A percentile compares a stretch with the other conserved stretches of the same genome.
Evolutionary conservation across 2,329 filamentous ascomycete genomes (phyloP).

Genomic region (Fusarium udum): DNA sequence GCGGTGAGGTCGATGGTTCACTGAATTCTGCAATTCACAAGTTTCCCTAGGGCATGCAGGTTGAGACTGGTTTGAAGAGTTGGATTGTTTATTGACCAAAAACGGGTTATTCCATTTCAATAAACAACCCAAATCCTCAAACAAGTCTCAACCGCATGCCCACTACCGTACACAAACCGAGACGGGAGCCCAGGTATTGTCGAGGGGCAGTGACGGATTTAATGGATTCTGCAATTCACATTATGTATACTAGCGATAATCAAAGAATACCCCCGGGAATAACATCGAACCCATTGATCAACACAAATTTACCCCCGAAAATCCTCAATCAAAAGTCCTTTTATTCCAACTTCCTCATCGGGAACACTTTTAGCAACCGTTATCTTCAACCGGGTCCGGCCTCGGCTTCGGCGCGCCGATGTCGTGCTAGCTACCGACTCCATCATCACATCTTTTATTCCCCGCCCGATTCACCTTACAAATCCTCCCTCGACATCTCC

Average conservation of each 20-base stretch:
- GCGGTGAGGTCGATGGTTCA: too few relatives aligned
- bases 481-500: background rate
- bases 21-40: too few relatives aligned
- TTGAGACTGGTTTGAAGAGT: too few relatives aligned
- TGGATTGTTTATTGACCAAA: conserved; percentile 49
- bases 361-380: conserved; percentile 4
- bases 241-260: background rate
- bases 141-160: conserved; percentile 43
- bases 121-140: conserved; percentile 56
- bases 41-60: too few relatives aligned
- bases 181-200: conserved; percentile 51
- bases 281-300: background rate
- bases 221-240: background rate
- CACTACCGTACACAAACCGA: conserved; percentile 47
- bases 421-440: conserved; percentile 24
- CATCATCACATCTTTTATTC: conserved; percentile 15
- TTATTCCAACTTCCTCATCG: conserved; percentile 15
- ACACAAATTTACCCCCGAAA: background rate
- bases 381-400: conserved; percentile 4
- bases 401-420: conserved; percentile 29
- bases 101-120: conserved; percentile 63
- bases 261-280: background rate
- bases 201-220: conserved; percentile 48
- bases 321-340: conserved; percentile 9
- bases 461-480: conserved; percentile 3